Percentiles rank a stretch among this genome's conserved stretches.
Evolutionary conservation across 257 asterid genomes (phyloP).

Genomic region (Rhazya stricta): DNA sequence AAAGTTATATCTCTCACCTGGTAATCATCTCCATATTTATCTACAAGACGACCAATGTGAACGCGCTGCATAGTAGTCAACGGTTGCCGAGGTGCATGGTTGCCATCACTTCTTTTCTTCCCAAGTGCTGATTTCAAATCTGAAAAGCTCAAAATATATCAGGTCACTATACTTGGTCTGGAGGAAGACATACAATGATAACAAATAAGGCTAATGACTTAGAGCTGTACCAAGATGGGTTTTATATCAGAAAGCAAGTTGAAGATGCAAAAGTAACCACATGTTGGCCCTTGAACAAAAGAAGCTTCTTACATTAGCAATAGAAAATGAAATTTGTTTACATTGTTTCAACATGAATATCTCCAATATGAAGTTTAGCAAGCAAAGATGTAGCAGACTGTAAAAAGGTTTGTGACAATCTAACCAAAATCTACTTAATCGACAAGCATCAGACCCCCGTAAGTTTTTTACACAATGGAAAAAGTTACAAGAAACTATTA

Average conservation of each 20-base stretch:
- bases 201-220: neutral
- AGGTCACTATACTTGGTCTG: neutral
- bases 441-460: neutral
- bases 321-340: neutral
- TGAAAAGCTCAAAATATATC: conserved; percentile 22
- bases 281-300: no score
- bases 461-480: neutral
- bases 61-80: conserved; percentile 69
- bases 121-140: conserved; percentile 89
- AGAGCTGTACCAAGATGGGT: neutral
- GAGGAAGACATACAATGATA: neutral
- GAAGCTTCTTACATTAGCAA: neutral
- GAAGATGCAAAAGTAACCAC: neutral
- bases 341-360: neutral
- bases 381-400: neutral
- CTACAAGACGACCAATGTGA: conserved; percentile 59
- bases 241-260: neutral
- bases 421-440: neutral
- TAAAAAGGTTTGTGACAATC: neutral
- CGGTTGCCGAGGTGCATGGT: conserved; percentile 56
- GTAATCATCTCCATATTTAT: conserved; percentile 77
- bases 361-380: neutral
- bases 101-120: conserved; percentile 76
- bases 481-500: neutral
- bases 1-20: conserved; percentile 37